A percentile compares a stretch with the other conserved stretches of the same genome.
Conservation (phyloP, 805 yeast genomes). For the Saturnispora saitoi region DNA sequence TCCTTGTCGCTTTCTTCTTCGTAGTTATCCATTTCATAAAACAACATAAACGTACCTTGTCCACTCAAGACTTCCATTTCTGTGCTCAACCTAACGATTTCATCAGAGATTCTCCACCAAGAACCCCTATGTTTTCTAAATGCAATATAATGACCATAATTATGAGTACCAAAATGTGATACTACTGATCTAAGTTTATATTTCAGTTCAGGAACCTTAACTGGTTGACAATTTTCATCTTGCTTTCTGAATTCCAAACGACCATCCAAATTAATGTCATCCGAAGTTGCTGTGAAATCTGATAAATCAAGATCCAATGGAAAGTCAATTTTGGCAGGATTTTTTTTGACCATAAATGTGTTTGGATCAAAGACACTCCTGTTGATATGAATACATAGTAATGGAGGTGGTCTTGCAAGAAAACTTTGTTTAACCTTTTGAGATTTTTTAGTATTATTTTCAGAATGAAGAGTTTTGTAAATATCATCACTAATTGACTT, state of each 20-base stretch:
- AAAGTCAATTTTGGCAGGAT: constrained; percentile 73
- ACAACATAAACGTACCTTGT: constrained; percentile 88
- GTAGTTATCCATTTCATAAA: constrained; percentile 52
- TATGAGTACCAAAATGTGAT: constrained; percentile 91
- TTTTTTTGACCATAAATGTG: constrained; percentile 76
- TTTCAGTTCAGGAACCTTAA: constrained; percentile 25
- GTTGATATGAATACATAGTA: constrained; percentile 79
- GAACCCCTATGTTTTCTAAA: constrained; percentile 71
- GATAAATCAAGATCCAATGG: constrained; percentile 61
- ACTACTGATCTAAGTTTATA: constrained; percentile 80
- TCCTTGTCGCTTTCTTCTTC: constrained; percentile 31
- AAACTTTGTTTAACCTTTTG: constrained; percentile 78
- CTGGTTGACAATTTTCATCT: constrained; percentile 29
- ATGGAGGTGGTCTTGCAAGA: constrained; percentile 74
- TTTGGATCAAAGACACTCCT: constrained; percentile 87
- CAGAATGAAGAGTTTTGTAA: constrained; percentile 63
- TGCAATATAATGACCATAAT: constrained; percentile 94
- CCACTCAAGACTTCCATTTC: constrained; percentile 74
- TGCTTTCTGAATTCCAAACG: constrained; percentile 63
- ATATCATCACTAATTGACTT: constrained; percentile 74
- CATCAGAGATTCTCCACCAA: constrained; percentile 97
- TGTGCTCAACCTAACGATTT: constrained; percentile 68
- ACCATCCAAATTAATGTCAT: constrained; percentile 72
- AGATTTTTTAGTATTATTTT: constrained; percentile 64
- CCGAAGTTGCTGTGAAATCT: constrained; percentile 59